Evolutionary conservation across 148 eudicot species (phyloP).

Genomic region (Amaranthus palmeri): DNA sequence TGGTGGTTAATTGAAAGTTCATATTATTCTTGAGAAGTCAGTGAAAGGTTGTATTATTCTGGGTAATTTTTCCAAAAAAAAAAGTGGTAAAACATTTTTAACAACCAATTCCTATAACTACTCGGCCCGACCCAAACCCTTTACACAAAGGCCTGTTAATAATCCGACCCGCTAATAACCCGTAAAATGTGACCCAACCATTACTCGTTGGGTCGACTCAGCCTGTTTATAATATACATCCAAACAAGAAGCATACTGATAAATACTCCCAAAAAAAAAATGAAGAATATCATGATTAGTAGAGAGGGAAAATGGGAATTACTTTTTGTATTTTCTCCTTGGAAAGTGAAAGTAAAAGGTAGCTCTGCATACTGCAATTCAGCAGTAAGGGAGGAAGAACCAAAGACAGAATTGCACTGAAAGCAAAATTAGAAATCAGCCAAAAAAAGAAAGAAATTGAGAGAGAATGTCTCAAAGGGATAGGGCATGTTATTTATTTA

Average conservation of each 20-base stretch:
- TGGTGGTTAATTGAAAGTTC: too few relatives aligned
- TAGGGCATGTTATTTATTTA: constrained; percentile 6
- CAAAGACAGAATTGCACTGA: constrained; percentile 5
- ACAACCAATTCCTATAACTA: too few relatives aligned
- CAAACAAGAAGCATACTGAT: neutral
- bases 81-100: too few relatives aligned
- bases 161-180: too few relatives aligned
- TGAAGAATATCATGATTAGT: neutral
- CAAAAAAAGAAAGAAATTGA: neutral
- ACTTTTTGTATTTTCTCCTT: constrained; percentile 5
- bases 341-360: constrained; percentile 7
- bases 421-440: neutral
- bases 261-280: neutral
- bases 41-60: too few relatives aligned
- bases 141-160: too few relatives aligned
- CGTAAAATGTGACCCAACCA: too few relatives aligned
- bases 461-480: constrained; percentile 10
- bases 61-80: too few relatives aligned
- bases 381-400: neutral
- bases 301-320: neutral
- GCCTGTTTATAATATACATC: neutral
- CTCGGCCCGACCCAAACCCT: too few relatives aligned
- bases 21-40: too few relatives aligned
- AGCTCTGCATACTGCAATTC: neutral
- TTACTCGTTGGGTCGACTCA: too few relatives aligned